Base-by-base conservation (phyloP, 2,329 filamentous ascomycete genomes). In the Fusarium transvaalense region DNA sequence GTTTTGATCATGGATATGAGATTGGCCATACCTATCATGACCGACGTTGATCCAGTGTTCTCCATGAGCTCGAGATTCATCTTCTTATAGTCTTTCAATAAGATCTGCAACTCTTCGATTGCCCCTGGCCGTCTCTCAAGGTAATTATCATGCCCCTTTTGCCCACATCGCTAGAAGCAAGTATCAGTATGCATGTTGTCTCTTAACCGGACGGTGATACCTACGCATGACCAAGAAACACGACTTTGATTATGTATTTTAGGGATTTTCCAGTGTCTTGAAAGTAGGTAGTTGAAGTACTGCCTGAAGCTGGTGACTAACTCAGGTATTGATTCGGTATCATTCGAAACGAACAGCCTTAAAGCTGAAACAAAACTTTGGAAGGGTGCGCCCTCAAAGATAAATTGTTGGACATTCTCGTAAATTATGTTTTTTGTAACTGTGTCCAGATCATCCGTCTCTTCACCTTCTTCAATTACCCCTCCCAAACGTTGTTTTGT, bases 211-310 rank as follows among this genome's bases (percentile, higher is more conserved):
- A 31, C 6, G 37, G 14, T 19, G 13, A 35, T 21, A 43, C 51
- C 4, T 56, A 25, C 57, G 17, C 57, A 61, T 32, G 51, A 41
- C 57, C 57, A 61, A 14, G 31, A 23, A 12, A 61, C 8, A 17
- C 51, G 35, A 10, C 43, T 38, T 10, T 9, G 34, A 13, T 32
- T 8, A 3, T 27, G 2, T 5, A 10, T 0, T 10, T 3, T 10
- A 4, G 17, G 23, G 6, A 8, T 25, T 19, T 15, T 27, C 23
- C 32, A 37, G 2, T 19, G 9, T 10, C n/a, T 15, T 5, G 13
- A 19, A 27, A 25, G 8, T 7, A 27, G 17, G 2, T 5, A 4
- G 3, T 37, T 50, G 17, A 50, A 15, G 6, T 13, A 19, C 21
- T 50, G 8, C 21, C 46, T 35, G 3, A 10, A 15, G 2, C 9